phyloP scores from a whole-genome alignment of 768 basidiomycete genomes.

The Boletellus ananas region DNA sequence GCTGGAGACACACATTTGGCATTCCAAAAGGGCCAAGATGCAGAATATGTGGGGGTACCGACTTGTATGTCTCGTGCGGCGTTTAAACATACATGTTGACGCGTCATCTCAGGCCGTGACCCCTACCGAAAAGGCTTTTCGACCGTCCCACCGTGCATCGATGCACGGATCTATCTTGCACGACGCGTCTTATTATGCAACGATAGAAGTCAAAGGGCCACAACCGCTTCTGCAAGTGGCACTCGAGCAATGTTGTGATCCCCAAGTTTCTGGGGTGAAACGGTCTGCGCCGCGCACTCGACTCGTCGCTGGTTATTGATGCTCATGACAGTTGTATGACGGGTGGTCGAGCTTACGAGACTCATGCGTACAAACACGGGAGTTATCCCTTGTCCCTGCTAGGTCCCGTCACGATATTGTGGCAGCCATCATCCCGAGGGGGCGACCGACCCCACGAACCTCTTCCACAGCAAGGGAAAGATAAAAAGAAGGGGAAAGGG shows the following conservation, averaged over 20 bases:
- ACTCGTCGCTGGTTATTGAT: slow-evolving; percentile 1
- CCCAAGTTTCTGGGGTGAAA: slow-evolving; percentile 58
- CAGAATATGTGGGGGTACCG: slow-evolving; percentile 88
- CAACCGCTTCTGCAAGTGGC: slow-evolving; percentile 49
- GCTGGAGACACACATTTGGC: slow-evolving; percentile 97
- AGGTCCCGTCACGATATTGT: slow-evolving; percentile 69
- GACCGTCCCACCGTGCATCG: slow-evolving; percentile 88
- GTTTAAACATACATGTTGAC: not conserved
- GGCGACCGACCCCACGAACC: not conserved
- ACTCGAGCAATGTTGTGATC: slow-evolving; percentile 59
- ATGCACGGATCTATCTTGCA: slow-evolving; percentile 82
- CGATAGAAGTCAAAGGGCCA: slow-evolving; percentile 70
- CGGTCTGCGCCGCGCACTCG: slow-evolving; percentile 39
- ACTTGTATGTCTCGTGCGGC: slow-evolving; percentile 45
- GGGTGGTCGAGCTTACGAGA: slow-evolving; percentile 66
- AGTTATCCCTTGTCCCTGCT: slow-evolving; percentile 69
- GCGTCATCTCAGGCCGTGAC: slow-evolving; percentile 55
- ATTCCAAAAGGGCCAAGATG: slow-evolving; percentile 97
- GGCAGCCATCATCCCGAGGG: slow-evolving; percentile 45
- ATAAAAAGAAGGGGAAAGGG: slow-evolving; percentile 14
- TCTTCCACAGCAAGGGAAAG: slow-evolving; percentile 8
- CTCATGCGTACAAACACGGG: slow-evolving; percentile 58
- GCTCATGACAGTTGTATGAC: slow-evolving; percentile 47
- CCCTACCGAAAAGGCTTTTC: slow-evolving; percentile 89
- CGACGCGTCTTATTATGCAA: slow-evolving; percentile 82